Evolutionary conservation across 2,329 filamentous ascomycete species (phyloP).

Genomic region (Allantophomopsis cytisporea): DNA sequence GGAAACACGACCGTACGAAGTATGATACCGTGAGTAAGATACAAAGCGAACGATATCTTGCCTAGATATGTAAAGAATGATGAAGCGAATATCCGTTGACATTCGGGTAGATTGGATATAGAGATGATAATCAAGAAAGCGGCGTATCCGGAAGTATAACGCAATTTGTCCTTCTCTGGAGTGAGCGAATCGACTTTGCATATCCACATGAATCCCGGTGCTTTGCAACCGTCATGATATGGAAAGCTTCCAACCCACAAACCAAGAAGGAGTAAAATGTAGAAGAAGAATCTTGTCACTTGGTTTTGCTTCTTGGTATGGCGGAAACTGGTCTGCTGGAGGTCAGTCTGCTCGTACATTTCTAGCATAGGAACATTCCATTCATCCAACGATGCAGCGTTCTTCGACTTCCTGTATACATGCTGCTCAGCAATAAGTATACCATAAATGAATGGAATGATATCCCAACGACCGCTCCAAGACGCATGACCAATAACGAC

Average conservation of each 20-base stretch:
- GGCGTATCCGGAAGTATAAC: conserved; percentile 1
- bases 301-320: not conserved
- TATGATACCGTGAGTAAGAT: conserved; percentile 37
- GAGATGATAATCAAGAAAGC: conserved; percentile 1
- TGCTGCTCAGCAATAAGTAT: not conserved
- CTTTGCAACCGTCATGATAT: not conserved
- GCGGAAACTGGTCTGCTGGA: no score
- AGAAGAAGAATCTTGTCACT: not conserved
- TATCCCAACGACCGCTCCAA: no score
- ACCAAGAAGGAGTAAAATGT: not conserved
- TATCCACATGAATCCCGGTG: not conserved
- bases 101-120: conserved; percentile 14
- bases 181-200: not conserved
- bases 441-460: not conserved
- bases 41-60: conserved; percentile 39
- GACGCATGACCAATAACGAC: not conserved
- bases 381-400: not conserved
- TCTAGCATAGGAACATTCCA: no score
- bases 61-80: conserved; percentile 35
- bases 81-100: conserved; percentile 27
- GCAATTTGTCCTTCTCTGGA: not conserved
- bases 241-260: not conserved
- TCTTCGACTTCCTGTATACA: not conserved
- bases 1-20: conserved; percentile 14
- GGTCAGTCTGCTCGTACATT: no score